Base-by-base conservation (phyloP, 2,329 filamentous ascomycete species). In the Aurifilum marmelostoma region DNA sequence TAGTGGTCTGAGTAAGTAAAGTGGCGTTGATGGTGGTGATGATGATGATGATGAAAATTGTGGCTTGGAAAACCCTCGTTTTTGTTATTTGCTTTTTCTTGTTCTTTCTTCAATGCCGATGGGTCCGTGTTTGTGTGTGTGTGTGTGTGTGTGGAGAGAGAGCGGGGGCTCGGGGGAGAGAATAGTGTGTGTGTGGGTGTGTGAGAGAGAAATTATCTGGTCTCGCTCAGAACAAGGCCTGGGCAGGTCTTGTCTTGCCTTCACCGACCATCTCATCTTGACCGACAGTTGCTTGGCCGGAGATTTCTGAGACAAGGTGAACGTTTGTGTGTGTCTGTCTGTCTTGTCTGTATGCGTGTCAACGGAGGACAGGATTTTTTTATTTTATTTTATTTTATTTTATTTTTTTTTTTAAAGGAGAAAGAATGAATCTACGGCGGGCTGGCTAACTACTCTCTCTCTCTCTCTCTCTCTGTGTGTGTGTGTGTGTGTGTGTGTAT, bases 261-360 rank as follows among this genome's bases (percentile, higher is more conserved):
- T 47, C 43, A 47, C 43, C 43, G 43, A 47, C 43, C 43, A 47
- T 47, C 43, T 47, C 43, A 47, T 47, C 43, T 47, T 47, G 43
- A 47, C 43, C 43, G 43, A 47, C 43, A 47, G 8, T 21, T 47
- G 18, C 43, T 47, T 47, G 43, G 43, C 18, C 43, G 18, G 43
- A n/a, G 43, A 47, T n/a, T 47, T 47, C 43, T 47, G 43, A 47
- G 43, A 47, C 43, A 47, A 47, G 43, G 43, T 47, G 43, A 21
- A 21, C 43, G 43, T 47, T 7, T 16, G 21, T 43, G 41, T 21
- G 16, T 43, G 41, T 47, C 6, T 47, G 43, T 47, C 43, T 47
- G 43, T n/a, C 21, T 47, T 47, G 43, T 47, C 43, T 47, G 43
- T n/a, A 47, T 47, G 43, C 43, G 43, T 47, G 18, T 47, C 43